Base-by-base conservation (phyloP, 169 alveolate species). In the Plasmodium adleri region DNA sequence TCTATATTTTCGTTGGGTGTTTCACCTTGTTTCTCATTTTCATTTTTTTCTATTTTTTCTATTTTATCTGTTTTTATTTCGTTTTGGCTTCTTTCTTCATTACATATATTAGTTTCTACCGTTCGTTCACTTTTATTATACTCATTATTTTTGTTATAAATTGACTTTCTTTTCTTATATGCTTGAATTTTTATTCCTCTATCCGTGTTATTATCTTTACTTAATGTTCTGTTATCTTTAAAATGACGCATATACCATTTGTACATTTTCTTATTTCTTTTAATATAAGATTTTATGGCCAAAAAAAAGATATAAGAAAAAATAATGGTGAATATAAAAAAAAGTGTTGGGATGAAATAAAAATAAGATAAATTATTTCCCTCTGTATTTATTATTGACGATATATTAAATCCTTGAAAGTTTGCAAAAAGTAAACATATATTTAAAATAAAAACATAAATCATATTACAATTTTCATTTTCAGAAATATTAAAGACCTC, bases 261-360 rank as follows among this genome's bases (percentile, higher is more conserved):
- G 26, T 59, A 49, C 39, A 83, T 47, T 43, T 83, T 67, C 70
- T 58, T 52, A 50, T 56, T 62, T 54, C 92, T 86, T 59, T 72
- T 86, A 74, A 86, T 59, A 49, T 59, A 86, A 4, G 92, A 72
- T 54, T 86, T 86, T 26, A 72, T 70, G 8, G 92, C 71, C 47
- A 72, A 59, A 39, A 72, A 86, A 62, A 86, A 86, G 10, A 86
- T 26, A 39, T 71, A 71, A 26, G 92, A 62, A 45, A 71, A 86
- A 72, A 74, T 86, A 54, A 86, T 22, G 50, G 92, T 86, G 8
- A 70, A 54, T 64, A 72, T 72, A 72, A 86, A 86, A 86, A 86
- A 71, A 52, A 71, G 87, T 26, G 47, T 15, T 26, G 88, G 87
- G 17, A 72, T 72, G 15, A 60, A 47, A 62, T 70, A 86, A 50